These are phyloP conservation scores for Cystofilobasidium capitatum DNA, from an alignment of 768 basidiomycete species.

Conservation along the genomic window DNA sequence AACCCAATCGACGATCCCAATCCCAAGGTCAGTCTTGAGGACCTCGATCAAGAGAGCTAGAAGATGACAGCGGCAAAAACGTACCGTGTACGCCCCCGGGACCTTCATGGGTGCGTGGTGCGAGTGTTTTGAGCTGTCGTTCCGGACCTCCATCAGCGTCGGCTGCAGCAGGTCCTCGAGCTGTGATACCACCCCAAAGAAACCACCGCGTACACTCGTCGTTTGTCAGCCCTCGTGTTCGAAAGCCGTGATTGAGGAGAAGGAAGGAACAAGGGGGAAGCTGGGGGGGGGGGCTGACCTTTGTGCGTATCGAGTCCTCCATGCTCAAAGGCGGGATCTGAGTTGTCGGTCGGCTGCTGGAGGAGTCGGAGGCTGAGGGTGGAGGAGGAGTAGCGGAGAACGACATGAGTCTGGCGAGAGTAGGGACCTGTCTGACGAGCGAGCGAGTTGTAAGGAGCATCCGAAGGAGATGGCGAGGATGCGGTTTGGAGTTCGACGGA, in stretches of 20 bases:
- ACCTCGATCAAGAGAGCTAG: not conserved
- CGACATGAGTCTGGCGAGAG: too few species aligned
- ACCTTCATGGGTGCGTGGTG: constrained; percentile 43
- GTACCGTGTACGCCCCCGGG: constrained; percentile 34
- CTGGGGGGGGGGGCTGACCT: not conserved
- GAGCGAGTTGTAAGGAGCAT: too few species aligned
- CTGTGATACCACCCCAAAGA: constrained; percentile 30
- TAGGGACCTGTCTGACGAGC: too few species aligned
- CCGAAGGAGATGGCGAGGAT: too few species aligned
- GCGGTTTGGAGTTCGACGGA: too few species aligned
- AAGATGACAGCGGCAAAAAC: not conserved
- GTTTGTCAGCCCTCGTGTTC: too few species aligned
- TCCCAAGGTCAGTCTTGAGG: too few species aligned
- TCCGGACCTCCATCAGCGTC: constrained; percentile 37
- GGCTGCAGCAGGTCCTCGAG: constrained; percentile 39
- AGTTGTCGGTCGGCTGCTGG: not conserved
- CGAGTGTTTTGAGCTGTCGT: constrained; percentile 41
- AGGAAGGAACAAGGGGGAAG: not conserved
- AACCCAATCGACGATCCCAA: too few species aligned
- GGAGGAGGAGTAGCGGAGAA: not conserved
- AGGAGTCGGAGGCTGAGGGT: not conserved
- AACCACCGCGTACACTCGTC: too few species aligned
- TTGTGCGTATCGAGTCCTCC: not conserved
- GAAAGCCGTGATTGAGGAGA: not conserved
- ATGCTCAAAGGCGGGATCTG: not conserved